phyloP scores from a whole-genome alignment of 176 grass and related monocot species.

The Oryza coarctata region DNA sequence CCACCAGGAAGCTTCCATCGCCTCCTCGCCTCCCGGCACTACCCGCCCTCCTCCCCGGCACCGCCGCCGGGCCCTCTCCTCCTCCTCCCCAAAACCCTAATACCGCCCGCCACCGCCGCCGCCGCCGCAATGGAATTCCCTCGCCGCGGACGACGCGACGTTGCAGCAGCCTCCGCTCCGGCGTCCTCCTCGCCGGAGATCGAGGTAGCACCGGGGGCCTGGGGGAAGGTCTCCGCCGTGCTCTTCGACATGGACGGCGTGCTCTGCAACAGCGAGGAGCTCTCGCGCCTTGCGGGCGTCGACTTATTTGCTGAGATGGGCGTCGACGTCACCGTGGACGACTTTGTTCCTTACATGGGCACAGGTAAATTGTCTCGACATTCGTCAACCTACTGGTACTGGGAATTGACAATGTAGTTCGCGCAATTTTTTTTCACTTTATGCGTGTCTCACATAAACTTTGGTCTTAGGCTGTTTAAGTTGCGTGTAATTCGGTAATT shows the following conservation, averaged over 20 bases:
- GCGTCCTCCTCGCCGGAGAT: constrained; percentile 31
- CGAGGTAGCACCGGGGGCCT: constrained; percentile 29
- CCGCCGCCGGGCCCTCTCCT: constrained; percentile 41
- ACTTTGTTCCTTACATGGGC: constrained; percentile 94
- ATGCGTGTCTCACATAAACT: neutral
- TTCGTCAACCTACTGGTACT: constrained; percentile 19
- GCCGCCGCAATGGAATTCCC: constrained; percentile 21
- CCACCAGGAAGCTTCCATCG: constrained; percentile 45
- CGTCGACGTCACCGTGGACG: constrained; percentile 76
- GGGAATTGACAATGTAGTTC: neutral
- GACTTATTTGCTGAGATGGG: constrained; percentile 90
- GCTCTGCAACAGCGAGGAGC: constrained; percentile 94
- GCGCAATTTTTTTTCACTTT: neutral
- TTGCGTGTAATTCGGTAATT: neutral
- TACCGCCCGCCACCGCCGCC: neutral
- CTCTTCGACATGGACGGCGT: constrained; percentile 98
- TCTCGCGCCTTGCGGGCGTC: constrained; percentile 71
- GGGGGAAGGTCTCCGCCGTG: constrained; percentile 88
- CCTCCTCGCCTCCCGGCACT: constrained; percentile 28
- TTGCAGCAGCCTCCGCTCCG: constrained; percentile 24
- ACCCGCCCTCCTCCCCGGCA: constrained; percentile 39
- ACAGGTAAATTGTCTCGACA: constrained; percentile 53
- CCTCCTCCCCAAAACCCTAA: constrained; percentile 37
- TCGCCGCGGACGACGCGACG: constrained; percentile 21
- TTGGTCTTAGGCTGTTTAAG: neutral